These are phyloP conservation scores for Backusella parvicylindrica DNA, from an alignment of 192 early-diverging fungal species.

Conservation along the genomic window DNA sequence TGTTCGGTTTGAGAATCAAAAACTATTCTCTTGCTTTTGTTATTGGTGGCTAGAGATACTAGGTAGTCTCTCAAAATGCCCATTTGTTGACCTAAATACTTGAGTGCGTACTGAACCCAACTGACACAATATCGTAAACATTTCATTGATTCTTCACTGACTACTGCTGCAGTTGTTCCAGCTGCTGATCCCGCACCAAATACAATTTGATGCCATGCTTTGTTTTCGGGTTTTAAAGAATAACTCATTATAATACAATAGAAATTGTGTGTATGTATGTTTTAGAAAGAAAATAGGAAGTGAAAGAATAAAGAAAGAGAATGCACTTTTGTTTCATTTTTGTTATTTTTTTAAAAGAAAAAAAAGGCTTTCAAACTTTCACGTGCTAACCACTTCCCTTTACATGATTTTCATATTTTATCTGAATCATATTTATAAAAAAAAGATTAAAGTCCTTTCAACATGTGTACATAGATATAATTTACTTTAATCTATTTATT, in stretches of 20 bases:
- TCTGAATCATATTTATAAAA: neutral
- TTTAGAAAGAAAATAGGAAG: neutral
- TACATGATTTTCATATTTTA: neutral
- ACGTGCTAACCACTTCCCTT: neutral
- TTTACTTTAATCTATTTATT: neutral
- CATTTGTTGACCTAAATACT: constrained; percentile 65
- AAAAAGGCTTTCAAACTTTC: neutral
- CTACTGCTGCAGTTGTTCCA: constrained; percentile 66
- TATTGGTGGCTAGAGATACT: constrained; percentile 32
- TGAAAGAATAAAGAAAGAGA: neutral
- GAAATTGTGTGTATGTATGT: neutral
- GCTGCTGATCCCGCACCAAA: constrained; percentile 55
- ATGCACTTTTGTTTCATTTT: neutral
- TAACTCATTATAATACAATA: neutral
- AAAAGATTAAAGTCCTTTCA: neutral
- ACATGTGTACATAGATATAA: neutral
- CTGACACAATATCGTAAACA: constrained; percentile 83
- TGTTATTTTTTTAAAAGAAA: neutral
- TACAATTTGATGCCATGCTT: constrained; percentile 54
- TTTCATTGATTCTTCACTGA: constrained; percentile 84
- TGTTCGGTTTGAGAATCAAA: neutral
- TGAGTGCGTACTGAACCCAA: constrained; percentile 80
- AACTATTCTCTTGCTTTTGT: neutral
- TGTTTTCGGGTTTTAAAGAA: neutral
- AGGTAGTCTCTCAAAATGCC: constrained; percentile 53